Conservation (phyloP, 2,329 filamentous ascomycete species). For the Zarea fungicola region DNA sequence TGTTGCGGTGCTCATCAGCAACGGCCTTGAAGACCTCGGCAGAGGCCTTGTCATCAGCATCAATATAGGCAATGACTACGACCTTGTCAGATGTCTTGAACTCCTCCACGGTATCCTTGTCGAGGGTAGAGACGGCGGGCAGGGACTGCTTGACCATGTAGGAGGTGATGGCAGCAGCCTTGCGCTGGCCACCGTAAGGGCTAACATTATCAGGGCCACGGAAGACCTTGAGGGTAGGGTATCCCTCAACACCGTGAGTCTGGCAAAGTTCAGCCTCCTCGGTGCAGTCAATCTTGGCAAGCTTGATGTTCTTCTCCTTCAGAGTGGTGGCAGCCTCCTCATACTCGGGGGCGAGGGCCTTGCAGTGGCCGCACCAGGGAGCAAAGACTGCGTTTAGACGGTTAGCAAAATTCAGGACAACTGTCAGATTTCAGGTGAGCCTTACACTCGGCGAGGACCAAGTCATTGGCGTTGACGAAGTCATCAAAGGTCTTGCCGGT, state of each 20-base stretch:
- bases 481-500: slow-evolving; percentile 82
- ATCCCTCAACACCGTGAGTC: slow-evolving; percentile 86
- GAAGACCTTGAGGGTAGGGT: slow-evolving; percentile 99
- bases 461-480: slow-evolving; percentile 78
- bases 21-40: slow-evolving; percentile 76
- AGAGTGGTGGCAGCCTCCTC: slow-evolving; percentile 78
- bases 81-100: slow-evolving; percentile 99
- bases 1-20: slow-evolving; percentile 75
- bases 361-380: slow-evolving; percentile 97
- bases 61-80: slow-evolving; percentile 85
- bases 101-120: slow-evolving; percentile 78
- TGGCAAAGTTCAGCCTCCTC: slow-evolving; percentile 90
- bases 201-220: slow-evolving; percentile 75
- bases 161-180: slow-evolving; percentile 69
- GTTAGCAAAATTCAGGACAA: slow-evolving; percentile 9
- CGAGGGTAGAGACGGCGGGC: slow-evolving; percentile 80
- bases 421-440: slow-evolving; percentile 16
- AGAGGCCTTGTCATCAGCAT: slow-evolving; percentile 72
- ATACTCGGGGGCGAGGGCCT: slow-evolving; percentile 91
- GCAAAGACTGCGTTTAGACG: slow-evolving; percentile 64
- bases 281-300: slow-evolving; percentile 92
- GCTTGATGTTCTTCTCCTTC: slow-evolving; percentile 81
- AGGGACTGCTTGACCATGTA: slow-evolving; percentile 99
- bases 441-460: slow-evolving; percentile 93
- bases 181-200: slow-evolving; percentile 84